Percentiles rank a stretch among this genome's conserved stretches.
These are phyloP conservation scores for Ilex aquifolium DNA, from an alignment of 257 asterid genomes.

Conservation along the genomic window DNA sequence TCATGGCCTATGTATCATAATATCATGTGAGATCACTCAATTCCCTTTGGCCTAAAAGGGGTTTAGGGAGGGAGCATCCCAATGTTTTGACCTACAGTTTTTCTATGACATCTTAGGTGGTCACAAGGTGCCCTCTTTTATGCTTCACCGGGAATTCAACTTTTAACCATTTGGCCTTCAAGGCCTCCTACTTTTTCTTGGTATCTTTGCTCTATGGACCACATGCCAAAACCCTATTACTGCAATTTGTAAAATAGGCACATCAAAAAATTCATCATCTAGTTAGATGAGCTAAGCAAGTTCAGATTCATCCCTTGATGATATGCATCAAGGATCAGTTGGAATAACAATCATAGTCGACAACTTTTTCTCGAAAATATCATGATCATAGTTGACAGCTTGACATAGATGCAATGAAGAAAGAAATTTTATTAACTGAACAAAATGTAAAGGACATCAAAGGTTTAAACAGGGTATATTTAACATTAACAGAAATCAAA, in stretches of 20 bases:
- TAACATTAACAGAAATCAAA: neutral
- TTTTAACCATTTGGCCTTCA: no score
- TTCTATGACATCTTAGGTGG: constrained; percentile 3
- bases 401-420: neutral
- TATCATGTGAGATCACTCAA: constrained; percentile 10
- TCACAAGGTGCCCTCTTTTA: neutral
- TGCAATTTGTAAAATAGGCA: constrained; percentile 4
- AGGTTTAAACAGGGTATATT: constrained; percentile 6
- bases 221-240: constrained; percentile 4
- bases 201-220: no score
- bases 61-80: no score
- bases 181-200: no score
- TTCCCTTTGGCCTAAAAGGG: no score
- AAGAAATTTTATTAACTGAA: no score
- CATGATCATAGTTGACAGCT: constrained; percentile 9
- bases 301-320: constrained; percentile 2
- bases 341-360: constrained; percentile 14
- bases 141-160: no score
- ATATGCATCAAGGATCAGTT: constrained; percentile 13
- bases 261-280: constrained; percentile 10
- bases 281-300: no score
- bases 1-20: constrained; percentile 27
- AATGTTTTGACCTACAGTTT: constrained; percentile 19
- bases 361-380: constrained; percentile 12
- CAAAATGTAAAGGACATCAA: constrained; percentile 1